Evolutionary conservation across 768 basidiomycete species (phyloP), one percentile per base, ranked within the genome.

Genomic region (Tylopilus sp.): DNA sequence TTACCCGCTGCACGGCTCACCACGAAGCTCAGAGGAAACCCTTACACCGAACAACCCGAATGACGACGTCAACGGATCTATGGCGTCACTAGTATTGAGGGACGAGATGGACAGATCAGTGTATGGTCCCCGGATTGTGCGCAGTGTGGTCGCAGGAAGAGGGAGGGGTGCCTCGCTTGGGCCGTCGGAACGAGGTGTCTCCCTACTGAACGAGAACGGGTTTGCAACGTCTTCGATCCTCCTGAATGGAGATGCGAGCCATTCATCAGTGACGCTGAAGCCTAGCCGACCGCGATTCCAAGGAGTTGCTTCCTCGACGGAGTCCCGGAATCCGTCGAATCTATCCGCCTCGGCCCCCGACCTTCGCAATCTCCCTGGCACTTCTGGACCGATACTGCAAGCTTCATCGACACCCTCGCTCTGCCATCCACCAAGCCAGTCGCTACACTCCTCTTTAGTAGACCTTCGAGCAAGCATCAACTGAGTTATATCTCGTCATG

Each of bases 1-100:
- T 51, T 64, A 69, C 57, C 62, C 70, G 30, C 58, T 63, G 55
- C 49, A 61, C 55, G 66, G 49, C 56, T 68, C 73, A 56, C 75
- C 72, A 41, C 65, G 72, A 56, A 79, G 76, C 56, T 85, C 83
- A 47, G 82, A 84, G 71, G 84, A 86, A 73, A 86, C 85, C 44
- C 68, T 86, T 50, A 79, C 74, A 64, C 80, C 82, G 35, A 75
- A 78, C 65, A 48, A 53, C 38, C 72, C 59, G 13, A 40, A 22
- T 13, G 25, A 51, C 52, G 69, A 70, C 63, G 56, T 74, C 63
- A 77, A 78, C 57, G 78, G 74, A 56, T 80, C 78, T 45, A 72
- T 75, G 28, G 68, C 68, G 47, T 79, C 78, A 52, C 65, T 82
- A 64, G 67, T 73, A 41, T 50, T 48, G 39, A 55, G 53, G 51